Conservation (phyloP, 2,329 filamentous ascomycete species). For the Hypoxylon sp. region DNA sequence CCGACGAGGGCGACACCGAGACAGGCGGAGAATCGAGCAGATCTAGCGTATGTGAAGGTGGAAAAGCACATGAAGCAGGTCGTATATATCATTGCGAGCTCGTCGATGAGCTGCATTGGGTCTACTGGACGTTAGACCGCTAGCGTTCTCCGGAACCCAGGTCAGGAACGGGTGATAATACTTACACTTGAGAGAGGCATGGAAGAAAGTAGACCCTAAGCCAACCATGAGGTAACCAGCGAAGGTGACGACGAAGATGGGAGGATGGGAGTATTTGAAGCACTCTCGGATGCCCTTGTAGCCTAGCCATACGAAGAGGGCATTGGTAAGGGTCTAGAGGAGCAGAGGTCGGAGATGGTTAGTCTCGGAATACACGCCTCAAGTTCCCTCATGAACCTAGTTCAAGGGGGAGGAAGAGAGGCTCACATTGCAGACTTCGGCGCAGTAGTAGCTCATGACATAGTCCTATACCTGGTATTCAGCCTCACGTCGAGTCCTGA, state of each 20-base stretch:
- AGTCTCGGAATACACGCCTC: conserved; percentile 19
- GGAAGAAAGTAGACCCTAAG: conserved; percentile 64
- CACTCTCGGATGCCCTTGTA: conserved; percentile 79
- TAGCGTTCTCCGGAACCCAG: background rate
- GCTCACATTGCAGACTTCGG: conserved; percentile 73
- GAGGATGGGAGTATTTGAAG: conserved; percentile 73
- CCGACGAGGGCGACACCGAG: conserved; percentile 65
- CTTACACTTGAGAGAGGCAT: conserved; percentile 64
- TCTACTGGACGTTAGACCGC: conserved; percentile 48
- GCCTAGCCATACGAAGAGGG: conserved; percentile 81
- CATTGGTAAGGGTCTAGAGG: conserved; percentile 77
- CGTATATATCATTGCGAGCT: conserved; percentile 68
- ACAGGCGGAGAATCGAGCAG: conserved; percentile 56
- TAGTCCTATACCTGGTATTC: conserved; percentile 53
- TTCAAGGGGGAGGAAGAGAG: conserved; percentile 1
- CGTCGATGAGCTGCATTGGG: conserved; percentile 67
- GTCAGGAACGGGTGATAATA: conserved; percentile 16
- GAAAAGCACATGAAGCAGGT: conserved; percentile 67
- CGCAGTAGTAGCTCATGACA: conserved; percentile 77
- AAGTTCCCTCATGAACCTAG: background rate
- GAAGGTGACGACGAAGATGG: conserved; percentile 74
- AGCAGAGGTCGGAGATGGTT: conserved; percentile 32
- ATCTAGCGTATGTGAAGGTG: conserved; percentile 75
- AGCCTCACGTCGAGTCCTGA: background rate
- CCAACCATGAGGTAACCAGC: conserved; percentile 63